phyloP scores from a whole-genome alignment of 306 rosid genomes.

The Chamaecrista fasciculata region DNA sequence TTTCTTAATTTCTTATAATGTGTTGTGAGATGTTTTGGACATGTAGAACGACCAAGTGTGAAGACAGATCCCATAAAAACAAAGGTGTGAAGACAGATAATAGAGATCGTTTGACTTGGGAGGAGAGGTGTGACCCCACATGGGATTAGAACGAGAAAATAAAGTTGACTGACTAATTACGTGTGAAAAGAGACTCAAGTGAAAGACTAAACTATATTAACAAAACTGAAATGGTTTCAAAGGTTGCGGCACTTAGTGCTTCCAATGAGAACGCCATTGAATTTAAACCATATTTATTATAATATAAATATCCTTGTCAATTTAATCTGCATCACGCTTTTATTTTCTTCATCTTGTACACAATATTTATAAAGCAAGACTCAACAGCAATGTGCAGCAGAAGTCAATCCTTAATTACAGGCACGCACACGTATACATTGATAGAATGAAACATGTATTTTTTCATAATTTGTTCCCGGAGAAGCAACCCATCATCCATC shows the following conservation, averaged over 20 bases:
- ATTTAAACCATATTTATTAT: slow-evolving; percentile 20
- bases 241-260: slow-evolving; percentile 48
- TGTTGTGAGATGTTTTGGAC: too few species aligned
- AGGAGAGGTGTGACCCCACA: background rate
- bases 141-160: background rate
- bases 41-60: too few species aligned
- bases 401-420: background rate
- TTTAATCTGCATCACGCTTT: slow-evolving; percentile 18
- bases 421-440: background rate
- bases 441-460: too few species aligned
- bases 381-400: background rate
- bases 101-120: too few species aligned
- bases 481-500: too few species aligned
- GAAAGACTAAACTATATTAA: background rate
- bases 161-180: slow-evolving; percentile 37
- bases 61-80: too few species aligned
- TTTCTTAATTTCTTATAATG: too few species aligned
- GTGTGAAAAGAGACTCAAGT: slow-evolving; percentile 29
- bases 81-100: too few species aligned
- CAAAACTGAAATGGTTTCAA: slow-evolving; percentile 30
- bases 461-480: too few species aligned
- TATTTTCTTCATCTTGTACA: slow-evolving; percentile 21
- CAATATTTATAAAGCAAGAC: background rate
- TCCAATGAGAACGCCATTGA: slow-evolving; percentile 37
- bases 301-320: too few species aligned